These are phyloP conservation scores for Colletotrichum camelliae DNA, from an alignment of 2,329 filamentous ascomycete genomes.

Conservation along the genomic window DNA sequence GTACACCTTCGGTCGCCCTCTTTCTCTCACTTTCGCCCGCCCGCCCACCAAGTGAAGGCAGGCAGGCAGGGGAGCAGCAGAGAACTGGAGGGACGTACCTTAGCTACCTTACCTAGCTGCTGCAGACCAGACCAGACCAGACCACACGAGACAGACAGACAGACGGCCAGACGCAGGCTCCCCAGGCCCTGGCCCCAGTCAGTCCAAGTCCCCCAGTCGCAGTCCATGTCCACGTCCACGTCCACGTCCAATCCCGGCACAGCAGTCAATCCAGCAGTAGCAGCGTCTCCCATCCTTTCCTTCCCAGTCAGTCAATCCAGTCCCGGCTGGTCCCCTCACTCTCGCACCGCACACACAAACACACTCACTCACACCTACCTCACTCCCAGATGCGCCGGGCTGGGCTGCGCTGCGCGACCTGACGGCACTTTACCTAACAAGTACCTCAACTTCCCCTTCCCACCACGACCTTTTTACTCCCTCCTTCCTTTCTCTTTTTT, in stretches of 20 bases:
- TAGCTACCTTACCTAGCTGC: neutral
- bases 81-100: neutral
- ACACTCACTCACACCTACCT: neutral
- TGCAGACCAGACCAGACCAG: neutral
- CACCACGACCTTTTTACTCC: constrained; percentile 7
- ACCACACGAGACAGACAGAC: neutral
- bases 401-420: neutral
- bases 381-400: constrained; percentile 11
- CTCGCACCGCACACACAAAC: neutral
- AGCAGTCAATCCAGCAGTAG: neutral
- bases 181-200: neutral
- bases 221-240: neutral
- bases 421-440: constrained; percentile 21
- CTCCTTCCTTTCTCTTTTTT: neutral
- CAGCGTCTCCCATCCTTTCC: neutral
- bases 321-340: neutral
- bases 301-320: neutral
- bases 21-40: constrained; percentile 1
- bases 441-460: constrained; percentile 21
- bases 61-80: neutral
- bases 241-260: neutral
- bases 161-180: neutral
- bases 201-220: neutral
- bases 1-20: neutral
- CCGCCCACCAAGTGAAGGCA: neutral